These are phyloP conservation scores for Aspergillus kassunensis DNA, from an alignment of 495 filamentous ascomycete species.

Conservation along the genomic window DNA sequence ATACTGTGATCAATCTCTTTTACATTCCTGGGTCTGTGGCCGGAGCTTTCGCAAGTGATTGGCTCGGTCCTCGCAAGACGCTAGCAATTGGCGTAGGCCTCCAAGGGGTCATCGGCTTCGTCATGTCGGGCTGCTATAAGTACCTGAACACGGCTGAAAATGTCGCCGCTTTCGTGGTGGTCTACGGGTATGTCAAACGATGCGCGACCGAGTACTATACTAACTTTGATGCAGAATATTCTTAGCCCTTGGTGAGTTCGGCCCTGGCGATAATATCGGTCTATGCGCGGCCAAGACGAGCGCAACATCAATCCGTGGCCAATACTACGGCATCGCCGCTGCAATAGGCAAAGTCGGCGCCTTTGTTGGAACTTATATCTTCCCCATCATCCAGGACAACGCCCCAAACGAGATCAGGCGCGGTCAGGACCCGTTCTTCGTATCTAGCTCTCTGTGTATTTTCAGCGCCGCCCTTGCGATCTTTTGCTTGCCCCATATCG, in stretches of 20 bases:
- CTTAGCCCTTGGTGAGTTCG: constrained; percentile 76
- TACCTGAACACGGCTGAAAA: constrained; percentile 56
- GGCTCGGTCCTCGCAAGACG: constrained; percentile 68
- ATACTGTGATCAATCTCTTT: constrained; percentile 77
- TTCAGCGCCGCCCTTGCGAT: constrained; percentile 56
- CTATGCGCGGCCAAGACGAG: constrained; percentile 82
- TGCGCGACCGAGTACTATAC: not conserved
- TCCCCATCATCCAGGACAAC: constrained; percentile 63
- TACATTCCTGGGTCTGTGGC: constrained; percentile 77
- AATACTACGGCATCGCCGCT: constrained; percentile 89
- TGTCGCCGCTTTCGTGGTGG: constrained; percentile 72
- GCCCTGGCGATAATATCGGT: constrained; percentile 89
- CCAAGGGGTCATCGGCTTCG: constrained; percentile 77
- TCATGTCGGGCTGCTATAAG: constrained; percentile 76
- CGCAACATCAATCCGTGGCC: constrained; percentile 80
- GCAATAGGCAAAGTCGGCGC: constrained; percentile 84
- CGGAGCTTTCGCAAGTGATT: constrained; percentile 72
- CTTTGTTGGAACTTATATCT: constrained; percentile 83
- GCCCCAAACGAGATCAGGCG: constrained; percentile 56
- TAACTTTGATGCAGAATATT: constrained; percentile 57
- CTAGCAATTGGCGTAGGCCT: constrained; percentile 61
- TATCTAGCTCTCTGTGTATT: constrained; percentile 61
- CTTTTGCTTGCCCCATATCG: constrained; percentile 60
- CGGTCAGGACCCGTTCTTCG: constrained; percentile 81
- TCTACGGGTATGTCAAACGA: constrained; percentile 49